phyloP scores from a whole-genome alignment of 106 monocot species.

The Allium cepa region DNA sequence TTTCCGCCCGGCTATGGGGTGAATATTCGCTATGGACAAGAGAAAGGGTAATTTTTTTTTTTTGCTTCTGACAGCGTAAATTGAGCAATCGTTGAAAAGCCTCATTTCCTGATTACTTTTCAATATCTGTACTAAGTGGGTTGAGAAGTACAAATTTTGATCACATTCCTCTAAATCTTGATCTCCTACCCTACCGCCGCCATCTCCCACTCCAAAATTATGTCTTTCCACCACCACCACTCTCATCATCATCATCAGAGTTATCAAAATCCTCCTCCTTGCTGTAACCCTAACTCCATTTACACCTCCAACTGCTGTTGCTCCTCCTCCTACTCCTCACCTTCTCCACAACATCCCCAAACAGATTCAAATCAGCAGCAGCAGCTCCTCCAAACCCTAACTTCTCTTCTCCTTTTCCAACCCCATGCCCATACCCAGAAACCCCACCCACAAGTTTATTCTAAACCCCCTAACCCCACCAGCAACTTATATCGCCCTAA shows the following conservation, averaged over 20 bases:
- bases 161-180: no score
- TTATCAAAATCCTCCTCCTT: constrained; percentile 18
- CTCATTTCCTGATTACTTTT: no score
- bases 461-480: neutral
- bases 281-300: constrained; percentile 12
- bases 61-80: no score
- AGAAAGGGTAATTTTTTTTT: no score
- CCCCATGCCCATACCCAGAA: neutral
- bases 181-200: neutral
- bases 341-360: constrained; percentile 5
- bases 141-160: no score
- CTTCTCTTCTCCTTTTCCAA: constrained; percentile 8
- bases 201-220: neutral
- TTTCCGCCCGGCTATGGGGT: no score
- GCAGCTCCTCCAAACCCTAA: constrained; percentile 8
- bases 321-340: neutral
- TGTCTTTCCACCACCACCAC: neutral
- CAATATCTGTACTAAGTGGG: no score
- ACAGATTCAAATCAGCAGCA: no score
- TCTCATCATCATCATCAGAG: constrained; percentile 22
- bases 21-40: no score
- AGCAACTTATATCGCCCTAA: neutral
- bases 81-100: no score
- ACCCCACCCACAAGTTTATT: neutral
- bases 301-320: constrained; percentile 11